phyloP scores from a whole-genome alignment of 306 rosid species.

The Ziziphus jujuba region DNA sequence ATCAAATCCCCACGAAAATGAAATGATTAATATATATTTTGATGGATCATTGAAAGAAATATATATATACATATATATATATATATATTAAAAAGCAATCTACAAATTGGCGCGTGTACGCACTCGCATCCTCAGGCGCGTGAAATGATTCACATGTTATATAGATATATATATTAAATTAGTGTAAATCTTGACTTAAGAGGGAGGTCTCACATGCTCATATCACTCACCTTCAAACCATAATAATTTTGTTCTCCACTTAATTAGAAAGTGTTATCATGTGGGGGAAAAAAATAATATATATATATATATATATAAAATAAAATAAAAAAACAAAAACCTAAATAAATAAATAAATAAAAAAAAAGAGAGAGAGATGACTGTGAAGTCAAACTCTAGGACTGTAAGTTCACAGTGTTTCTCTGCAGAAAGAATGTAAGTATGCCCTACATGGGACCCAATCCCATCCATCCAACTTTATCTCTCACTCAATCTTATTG shows the following conservation, averaged over 20 bases:
- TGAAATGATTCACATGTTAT: neutral
- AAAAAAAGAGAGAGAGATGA: constrained; percentile 2
- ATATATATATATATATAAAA: too few relatives aligned
- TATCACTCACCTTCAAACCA: constrained; percentile 54
- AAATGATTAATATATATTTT: too few relatives aligned
- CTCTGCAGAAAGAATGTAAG: constrained; percentile 55
- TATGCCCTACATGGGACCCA: constrained; percentile 34
- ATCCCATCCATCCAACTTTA: constrained; percentile 23
- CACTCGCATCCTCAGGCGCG: neutral
- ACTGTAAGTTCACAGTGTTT: constrained; percentile 19
- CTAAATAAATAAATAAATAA: neutral
- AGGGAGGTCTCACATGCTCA: constrained; percentile 60
- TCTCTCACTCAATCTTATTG: constrained; percentile 40
- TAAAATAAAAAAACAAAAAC: neutral
- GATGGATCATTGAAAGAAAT: too few relatives aligned
- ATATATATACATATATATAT: too few relatives aligned
- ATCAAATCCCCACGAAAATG: too few relatives aligned
- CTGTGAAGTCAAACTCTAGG: constrained; percentile 37
- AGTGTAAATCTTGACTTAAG: constrained; percentile 62
- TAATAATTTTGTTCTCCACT: constrained; percentile 86
- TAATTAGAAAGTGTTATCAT: constrained; percentile 31
- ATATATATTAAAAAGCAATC: too few relatives aligned
- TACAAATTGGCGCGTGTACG: too few relatives aligned
- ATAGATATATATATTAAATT: constrained; percentile 22
- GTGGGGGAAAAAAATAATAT: too few relatives aligned